Evolutionary conservation across 2,329 filamentous ascomycete species (phyloP), one percentile per base, ranked within the genome.

Genomic region (Fusarium poae): DNA sequence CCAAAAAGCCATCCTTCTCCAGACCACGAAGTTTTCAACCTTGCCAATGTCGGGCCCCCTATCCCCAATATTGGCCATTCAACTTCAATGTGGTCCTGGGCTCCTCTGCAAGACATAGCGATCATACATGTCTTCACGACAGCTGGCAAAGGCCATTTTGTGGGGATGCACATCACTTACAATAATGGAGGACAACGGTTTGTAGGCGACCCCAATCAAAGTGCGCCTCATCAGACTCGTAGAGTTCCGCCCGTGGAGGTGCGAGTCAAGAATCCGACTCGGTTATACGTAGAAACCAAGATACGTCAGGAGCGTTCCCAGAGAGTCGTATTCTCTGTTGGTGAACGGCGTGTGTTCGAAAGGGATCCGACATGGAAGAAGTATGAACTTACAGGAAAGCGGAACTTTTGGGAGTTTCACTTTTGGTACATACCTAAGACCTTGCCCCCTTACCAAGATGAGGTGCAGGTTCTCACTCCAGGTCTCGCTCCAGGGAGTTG

Each of bases 401-500:
- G 49, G 11, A 37, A 44, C 11, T 32, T 10, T 7, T 57, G n/a
- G 35, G 9, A 39, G 32, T 16, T 34, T 5, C n/a, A 39, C 11
- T 1, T 13, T 20, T 39, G 43, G 50, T 5, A 25, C 25, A 13
- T 9, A 6, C 8, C 16, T 16, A 3, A 1, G 18, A 6, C 2
- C 25, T 16, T 6, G n/a, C n/a, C n/a, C 11, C 5, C 2, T 5
- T 4, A 5, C 6, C 15, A 2, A 16, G 11, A 27, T 16, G 10
- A 7, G 8, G 25, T 40, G 11, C n/a, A 20, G 45, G 18, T 46
- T 40, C 46, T 51, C 21, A 34, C 42, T 45, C 25, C 40, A 40
- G 2, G n/a, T 40, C 46, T 51, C 21, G 34, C 42, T 39, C 45
- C 27, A 1, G 58, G 45, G 6, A 61, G 52, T 25, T 61, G 53